Percentiles rank a stretch among this genome's conserved stretches.
Evolutionary conservation across 2,329 filamentous ascomycete genomes (phyloP).

Genomic region (Hypoxylon sp.): DNA sequence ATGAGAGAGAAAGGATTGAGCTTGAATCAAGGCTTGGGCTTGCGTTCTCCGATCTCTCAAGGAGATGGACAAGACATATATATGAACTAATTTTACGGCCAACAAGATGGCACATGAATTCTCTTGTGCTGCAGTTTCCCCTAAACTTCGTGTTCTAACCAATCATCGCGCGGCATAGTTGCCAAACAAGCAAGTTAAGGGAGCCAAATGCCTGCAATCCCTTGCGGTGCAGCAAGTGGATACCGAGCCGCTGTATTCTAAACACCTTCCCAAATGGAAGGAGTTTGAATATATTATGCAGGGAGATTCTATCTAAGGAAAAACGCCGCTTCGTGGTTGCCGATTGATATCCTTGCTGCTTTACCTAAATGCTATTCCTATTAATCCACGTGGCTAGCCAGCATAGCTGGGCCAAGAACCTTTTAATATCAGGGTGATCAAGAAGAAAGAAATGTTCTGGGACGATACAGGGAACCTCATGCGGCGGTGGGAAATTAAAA

Average conservation of each 20-base stretch:
- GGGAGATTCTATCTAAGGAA: not conserved
- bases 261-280: conserved; percentile 31
- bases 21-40: not conserved
- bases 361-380: not conserved
- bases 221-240: conserved; percentile 14
- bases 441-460: not conserved
- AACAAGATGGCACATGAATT: not conserved
- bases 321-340: conserved; percentile 1
- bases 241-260: conserved; percentile 13
- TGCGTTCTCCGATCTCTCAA: not conserved
- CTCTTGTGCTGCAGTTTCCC: not conserved
- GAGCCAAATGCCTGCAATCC: conserved; percentile 23
- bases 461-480: not conserved
- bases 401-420: not conserved
- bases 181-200: conserved; percentile 19
- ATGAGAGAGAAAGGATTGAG: not conserved
- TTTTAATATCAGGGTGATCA: not conserved
- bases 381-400: not conserved
- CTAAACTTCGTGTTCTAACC: conserved; percentile 26
- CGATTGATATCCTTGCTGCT: conserved; percentile 15
- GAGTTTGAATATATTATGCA: not conserved
- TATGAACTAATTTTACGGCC: not conserved
- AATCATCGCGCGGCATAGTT: conserved; percentile 20
- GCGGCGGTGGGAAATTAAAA: not conserved
- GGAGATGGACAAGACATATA: not conserved